Evolutionary conservation across 2,329 filamentous ascomycete species (phyloP).

Genomic region (Didymella keratinophila): DNA sequence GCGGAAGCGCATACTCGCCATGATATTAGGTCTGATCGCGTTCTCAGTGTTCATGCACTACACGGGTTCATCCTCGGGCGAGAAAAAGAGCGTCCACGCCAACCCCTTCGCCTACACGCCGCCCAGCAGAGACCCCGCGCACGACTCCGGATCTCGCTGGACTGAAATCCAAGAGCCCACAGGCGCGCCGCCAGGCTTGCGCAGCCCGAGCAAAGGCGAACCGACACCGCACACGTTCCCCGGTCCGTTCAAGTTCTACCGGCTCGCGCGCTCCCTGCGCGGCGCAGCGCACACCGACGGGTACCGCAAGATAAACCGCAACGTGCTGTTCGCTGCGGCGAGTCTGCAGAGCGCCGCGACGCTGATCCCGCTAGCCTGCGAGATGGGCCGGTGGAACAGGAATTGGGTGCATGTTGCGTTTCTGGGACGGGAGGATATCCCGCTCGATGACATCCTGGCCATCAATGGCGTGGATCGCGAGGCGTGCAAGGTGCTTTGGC

Average conservation of each 20-base stretch:
- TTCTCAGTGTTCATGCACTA: slow-evolving; percentile 69
- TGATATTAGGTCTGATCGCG: slow-evolving; percentile 53
- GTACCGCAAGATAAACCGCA: slow-evolving; percentile 64
- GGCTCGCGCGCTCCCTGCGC: slow-evolving; percentile 70
- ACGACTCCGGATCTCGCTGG: slow-evolving; percentile 9
- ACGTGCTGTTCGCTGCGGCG: slow-evolving; percentile 81
- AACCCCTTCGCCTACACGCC: not conserved
- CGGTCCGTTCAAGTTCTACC: slow-evolving; percentile 73
- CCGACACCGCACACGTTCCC: slow-evolving; percentile 59
- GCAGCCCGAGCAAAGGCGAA: slow-evolving; percentile 26
- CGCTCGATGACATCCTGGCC: slow-evolving; percentile 71
- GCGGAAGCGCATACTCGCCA: slow-evolving; percentile 58
- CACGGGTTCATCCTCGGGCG: not conserved
- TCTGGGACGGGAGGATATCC: slow-evolving; percentile 75
- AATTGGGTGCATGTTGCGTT: slow-evolving; percentile 85
- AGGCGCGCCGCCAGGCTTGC: slow-evolving; percentile 41
- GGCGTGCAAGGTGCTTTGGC: slow-evolving; percentile 71
- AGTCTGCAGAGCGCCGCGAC: slow-evolving; percentile 75
- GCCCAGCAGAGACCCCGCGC: slow-evolving; percentile 6
- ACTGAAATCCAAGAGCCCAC: slow-evolving; percentile 33
- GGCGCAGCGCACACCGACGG: slow-evolving; percentile 65
- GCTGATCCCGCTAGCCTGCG: slow-evolving; percentile 82
- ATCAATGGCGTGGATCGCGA: slow-evolving; percentile 79
- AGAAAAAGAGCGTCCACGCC: not conserved
- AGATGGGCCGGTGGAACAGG: slow-evolving; percentile 74